Base-by-base conservation (phyloP, 345 rosid genomes). In the Moricandia arvensis region DNA sequence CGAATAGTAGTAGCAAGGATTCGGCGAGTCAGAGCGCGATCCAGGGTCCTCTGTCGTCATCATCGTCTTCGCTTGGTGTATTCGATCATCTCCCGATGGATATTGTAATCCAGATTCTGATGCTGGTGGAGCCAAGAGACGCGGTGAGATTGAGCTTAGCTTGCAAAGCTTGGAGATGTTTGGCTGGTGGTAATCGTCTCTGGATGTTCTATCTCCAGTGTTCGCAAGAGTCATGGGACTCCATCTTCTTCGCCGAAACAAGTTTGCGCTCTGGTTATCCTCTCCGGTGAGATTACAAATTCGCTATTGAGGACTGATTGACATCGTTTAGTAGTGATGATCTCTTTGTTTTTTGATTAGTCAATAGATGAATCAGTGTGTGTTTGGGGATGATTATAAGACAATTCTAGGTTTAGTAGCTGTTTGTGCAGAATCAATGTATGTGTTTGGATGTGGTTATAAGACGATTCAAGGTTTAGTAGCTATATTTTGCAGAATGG, bases 71-170 rank as follows among this genome's bases (percentile, higher is more conserved):
- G 43, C 76, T 87, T 3, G 97, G 93, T 7, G 69, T 57, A 18
- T 87, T 90, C 66, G 95, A 94, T 71, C 68, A 72, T 49, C 34
- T 94, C n/a, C 96, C 97, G 30, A 43, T 54, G 29, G 98, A 94
- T 61, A 80, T 94, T 15, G 17, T 91, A 59, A 4, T 89, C 54
- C 87, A 85, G 72, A 90, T 94, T 51, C 70, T 94, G 68, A 75
- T 69, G 63, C 4, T 86, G 65, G 15, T 87, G n/a, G 93, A 86
- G 27, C 97, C 98, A 1, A 82, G 79, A 75, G 96, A 83, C 45
- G 86, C 91, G 7, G 81, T 82, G 26, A 88, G 66, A 74, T 79
- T 89, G 75, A 77, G 82, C 70, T 57, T 78, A 7, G 75, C 87
- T 0, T 81, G 85, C 72, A 83, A 71, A 79, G 73, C 87, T 2